Conservation (phyloP, 2,329 filamentous ascomycete species). For the Torrubiellomyces zombiae region DNA sequence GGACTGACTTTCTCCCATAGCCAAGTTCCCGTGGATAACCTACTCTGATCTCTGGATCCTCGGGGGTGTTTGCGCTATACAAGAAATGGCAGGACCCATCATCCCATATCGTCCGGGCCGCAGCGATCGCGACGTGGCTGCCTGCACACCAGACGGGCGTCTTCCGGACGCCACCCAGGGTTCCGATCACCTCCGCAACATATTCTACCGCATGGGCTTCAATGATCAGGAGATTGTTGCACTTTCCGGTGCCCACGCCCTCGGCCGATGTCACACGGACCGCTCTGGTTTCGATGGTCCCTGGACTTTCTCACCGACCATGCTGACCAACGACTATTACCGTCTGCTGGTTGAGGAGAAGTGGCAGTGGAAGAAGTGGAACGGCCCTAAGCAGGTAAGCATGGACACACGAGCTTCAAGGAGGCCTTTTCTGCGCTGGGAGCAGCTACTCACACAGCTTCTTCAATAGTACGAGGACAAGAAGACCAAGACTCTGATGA, state of each 20-base stretch:
- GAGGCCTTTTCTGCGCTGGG: neutral
- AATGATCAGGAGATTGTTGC: slow-evolving; percentile 94
- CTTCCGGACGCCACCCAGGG: slow-evolving; percentile 64
- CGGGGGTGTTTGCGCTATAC: slow-evolving; percentile 66
- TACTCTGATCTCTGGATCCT: slow-evolving; percentile 98
- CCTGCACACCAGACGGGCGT: slow-evolving; percentile 88
- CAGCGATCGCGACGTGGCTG: slow-evolving; percentile 57
- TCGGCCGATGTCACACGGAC: slow-evolving; percentile 79
- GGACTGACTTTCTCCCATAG: slow-evolving; percentile 7
- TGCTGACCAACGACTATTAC: slow-evolving; percentile 92
- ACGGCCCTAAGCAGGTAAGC: slow-evolving; percentile 58
- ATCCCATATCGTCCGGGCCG: slow-evolving; percentile 85
- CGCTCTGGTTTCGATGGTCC: slow-evolving; percentile 78
- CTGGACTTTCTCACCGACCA: slow-evolving; percentile 83
- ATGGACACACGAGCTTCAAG: neutral
- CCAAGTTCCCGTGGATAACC: slow-evolving; percentile 81
- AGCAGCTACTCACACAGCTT: too few species aligned
- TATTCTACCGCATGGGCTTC: slow-evolving; percentile 97
- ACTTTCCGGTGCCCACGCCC: slow-evolving; percentile 67
- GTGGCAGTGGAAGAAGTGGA: slow-evolving; percentile 85
- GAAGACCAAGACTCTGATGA: slow-evolving; percentile 80
- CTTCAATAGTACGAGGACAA: slow-evolving; percentile 66
- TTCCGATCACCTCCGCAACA: slow-evolving; percentile 66
- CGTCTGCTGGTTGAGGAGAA: slow-evolving; percentile 77
- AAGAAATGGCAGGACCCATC: slow-evolving; percentile 83